Evolutionary conservation across 2,329 filamentous ascomycete genomes (phyloP).

Genomic region (Ustulina deusta): DNA sequence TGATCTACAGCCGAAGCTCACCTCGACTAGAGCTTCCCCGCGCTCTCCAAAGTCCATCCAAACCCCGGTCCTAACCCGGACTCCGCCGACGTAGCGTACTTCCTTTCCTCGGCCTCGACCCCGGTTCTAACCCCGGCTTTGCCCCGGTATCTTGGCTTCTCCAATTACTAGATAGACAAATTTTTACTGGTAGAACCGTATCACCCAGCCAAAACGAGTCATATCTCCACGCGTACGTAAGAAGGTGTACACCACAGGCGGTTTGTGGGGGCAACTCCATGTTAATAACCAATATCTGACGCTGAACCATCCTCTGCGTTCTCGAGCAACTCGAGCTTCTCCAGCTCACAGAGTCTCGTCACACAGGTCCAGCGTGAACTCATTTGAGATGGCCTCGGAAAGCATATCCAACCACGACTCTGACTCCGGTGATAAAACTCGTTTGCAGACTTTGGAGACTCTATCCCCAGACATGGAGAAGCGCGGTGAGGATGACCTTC

Average conservation of each 20-base stretch:
- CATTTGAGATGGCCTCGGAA: constrained; percentile 13
- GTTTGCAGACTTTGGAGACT: constrained; percentile 22
- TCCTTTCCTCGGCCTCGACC: not conserved
- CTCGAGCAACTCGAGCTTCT: not conserved
- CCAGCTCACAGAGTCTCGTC: not conserved
- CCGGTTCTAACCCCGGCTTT: not conserved
- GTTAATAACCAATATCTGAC: constrained; percentile 1
- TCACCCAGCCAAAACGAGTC: not conserved
- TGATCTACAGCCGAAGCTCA: not conserved
- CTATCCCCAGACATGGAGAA: constrained; percentile 22
- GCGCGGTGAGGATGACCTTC: constrained; percentile 39
- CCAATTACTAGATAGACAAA: not conserved
- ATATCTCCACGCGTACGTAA: constrained; percentile 20
- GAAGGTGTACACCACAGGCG: constrained; percentile 1
- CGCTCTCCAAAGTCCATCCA: constrained; percentile 1
- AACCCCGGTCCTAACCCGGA: constrained; percentile 4
- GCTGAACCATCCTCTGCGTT: not conserved
- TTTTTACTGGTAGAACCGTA: not conserved
- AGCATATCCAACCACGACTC: constrained; percentile 12
- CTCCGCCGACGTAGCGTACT: not conserved
- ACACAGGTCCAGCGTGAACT: not conserved
- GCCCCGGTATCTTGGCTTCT: constrained; percentile 12
- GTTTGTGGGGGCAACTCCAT: constrained; percentile 2
- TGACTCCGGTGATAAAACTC: constrained; percentile 23
- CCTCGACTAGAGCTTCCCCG: constrained; percentile 10